Base-by-base conservation (phyloP, 129 eudicot species). In the Saposhnikovia divaricata region DNA sequence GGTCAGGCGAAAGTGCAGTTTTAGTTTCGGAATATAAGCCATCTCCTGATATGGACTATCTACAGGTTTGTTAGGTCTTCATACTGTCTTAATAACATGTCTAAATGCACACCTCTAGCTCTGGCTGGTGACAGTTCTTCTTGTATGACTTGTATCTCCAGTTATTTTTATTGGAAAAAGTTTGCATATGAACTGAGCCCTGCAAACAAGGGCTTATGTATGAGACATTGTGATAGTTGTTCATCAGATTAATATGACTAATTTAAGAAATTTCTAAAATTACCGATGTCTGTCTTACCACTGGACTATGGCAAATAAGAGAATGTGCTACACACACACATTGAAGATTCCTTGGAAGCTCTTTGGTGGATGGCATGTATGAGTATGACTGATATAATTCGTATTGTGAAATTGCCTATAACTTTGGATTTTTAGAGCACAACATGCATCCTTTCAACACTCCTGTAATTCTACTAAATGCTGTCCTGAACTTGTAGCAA, bases 21-120 rank as follows among this genome's bases (percentile, higher is more conserved):
- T 80, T 87, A 74, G 83, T 87, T 68, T 82, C 98, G 27, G 97
- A 95, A 82, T 94, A 88, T 84, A 91, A 86, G 75, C 93, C 98
- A 74, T 78, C 84, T 44, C 91, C 93, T 72, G 98, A 95, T 88
- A 97, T 95, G 43, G 98, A 95, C 83, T 95, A 95, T 80, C 88
- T 95, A 73, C 98, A 95, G 98, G 98, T 95, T 77, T 72, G 80
- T 70, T 37, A 66, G 40, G 39, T 66, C 21, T 5, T 68, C 10
- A 28, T 68, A 42, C 73, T 31, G 15, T 28, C 21, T 13, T 2
- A 65, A 65, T 27, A 10, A 28, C 72, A 28, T 0, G 9, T 31
- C 19, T 66, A 3, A 10, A 27, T 25, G 19, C 21, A 68, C 40
- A 12, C 21, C 42, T 68, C 73, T 31, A 28, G 40, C 40, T 66